Evolutionary conservation across 2,329 filamentous ascomycete species (phyloP), one percentile per base, ranked within the genome.

Genomic region (Leptographium radiaticola): DNA sequence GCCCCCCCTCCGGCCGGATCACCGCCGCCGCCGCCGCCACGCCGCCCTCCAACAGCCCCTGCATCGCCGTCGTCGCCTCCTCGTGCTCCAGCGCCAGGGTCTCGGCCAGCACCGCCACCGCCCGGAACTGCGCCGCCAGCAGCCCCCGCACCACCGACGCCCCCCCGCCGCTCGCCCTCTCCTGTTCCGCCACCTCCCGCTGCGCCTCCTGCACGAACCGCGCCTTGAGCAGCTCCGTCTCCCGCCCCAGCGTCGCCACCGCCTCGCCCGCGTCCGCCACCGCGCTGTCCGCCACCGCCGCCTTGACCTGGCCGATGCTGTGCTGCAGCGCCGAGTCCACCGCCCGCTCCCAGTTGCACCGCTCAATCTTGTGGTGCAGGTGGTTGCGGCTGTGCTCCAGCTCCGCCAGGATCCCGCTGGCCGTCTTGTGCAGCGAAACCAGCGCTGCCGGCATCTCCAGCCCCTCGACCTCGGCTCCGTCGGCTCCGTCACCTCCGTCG

Each of bases 341-440:
- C 47, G 83, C 80, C 51, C 88, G 83, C 59, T 95, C 89, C 93
- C 93, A 98, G 58, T 84, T 87, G 48, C 77, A 81, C 66, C 85
- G 89, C 47, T 86, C 78, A 51, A 97, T 68, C 62, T 83, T 84
- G 64, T 95, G 87, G 64, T 95, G 89, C 59, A 91, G 86, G 66
- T 96, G 90, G 59, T 95, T 87, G 57, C 91, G 77, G 67, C 89
- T 96, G 61, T 84, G 81, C 67, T 97, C 91, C 47, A 98, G 72
- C 68, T 98, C 94, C 8, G 88, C 75, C 33, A 95, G 75, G 44
- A 97, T 90, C 1, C 91, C 93, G 54, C 88, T 81, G 0, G 91
- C 91, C 1, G 88, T 90, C 68, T 91, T 94, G 54, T 89, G 83
- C 72, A 97, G 87, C 0, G 86, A 79, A 3, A 75, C 68, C 46